These are phyloP conservation scores for Pseudogymnoascus sp. DNA, from an alignment of 2,329 filamentous ascomycete genomes.

Conservation along the genomic window DNA sequence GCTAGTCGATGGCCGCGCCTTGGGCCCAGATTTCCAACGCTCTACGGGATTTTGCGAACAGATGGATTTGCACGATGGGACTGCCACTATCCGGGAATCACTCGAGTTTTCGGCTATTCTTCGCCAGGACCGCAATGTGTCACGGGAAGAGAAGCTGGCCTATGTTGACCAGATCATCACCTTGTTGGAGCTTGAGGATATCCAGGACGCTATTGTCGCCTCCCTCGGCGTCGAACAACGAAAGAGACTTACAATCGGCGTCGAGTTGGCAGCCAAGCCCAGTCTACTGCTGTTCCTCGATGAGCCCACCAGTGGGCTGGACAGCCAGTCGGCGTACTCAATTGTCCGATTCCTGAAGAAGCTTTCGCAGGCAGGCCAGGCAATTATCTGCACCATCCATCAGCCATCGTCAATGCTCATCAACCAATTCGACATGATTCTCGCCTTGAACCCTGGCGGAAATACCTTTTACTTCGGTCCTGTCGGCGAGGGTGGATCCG, in stretches of 20 bases:
- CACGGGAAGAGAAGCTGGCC: conserved; percentile 69
- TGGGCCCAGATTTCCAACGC: conserved; percentile 77
- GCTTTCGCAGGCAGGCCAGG: conserved; percentile 47
- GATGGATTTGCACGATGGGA: conserved; percentile 79
- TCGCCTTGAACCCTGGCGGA: conserved; percentile 58
- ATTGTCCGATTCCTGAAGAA: conserved; percentile 56
- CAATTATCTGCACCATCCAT: conserved; percentile 48
- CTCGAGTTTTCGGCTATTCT: conserved; percentile 83
- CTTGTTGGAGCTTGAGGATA: conserved; percentile 60
- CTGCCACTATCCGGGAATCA: conserved; percentile 79
- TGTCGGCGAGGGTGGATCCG: conserved; percentile 52
- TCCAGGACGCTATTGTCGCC: conserved; percentile 56
- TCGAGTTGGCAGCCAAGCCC: conserved; percentile 49
- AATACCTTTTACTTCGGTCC: conserved; percentile 64
- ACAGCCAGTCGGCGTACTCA: conserved; percentile 56
- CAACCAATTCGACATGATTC: conserved; percentile 50
- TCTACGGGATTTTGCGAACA: conserved; percentile 73
- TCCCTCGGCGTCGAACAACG: conserved; percentile 55
- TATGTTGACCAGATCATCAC: conserved; percentile 70
- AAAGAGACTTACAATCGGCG: conserved; percentile 54
- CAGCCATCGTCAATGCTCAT: conserved; percentile 48
- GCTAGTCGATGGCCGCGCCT: conserved; percentile 55
- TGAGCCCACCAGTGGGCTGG: conserved; percentile 54
- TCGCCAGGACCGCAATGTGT: conserved; percentile 67
- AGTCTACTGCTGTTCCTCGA: conserved; percentile 55